Base-by-base conservation (phyloP, 2,329 filamentous ascomycete species). In the Fusarium mexicanum region DNA sequence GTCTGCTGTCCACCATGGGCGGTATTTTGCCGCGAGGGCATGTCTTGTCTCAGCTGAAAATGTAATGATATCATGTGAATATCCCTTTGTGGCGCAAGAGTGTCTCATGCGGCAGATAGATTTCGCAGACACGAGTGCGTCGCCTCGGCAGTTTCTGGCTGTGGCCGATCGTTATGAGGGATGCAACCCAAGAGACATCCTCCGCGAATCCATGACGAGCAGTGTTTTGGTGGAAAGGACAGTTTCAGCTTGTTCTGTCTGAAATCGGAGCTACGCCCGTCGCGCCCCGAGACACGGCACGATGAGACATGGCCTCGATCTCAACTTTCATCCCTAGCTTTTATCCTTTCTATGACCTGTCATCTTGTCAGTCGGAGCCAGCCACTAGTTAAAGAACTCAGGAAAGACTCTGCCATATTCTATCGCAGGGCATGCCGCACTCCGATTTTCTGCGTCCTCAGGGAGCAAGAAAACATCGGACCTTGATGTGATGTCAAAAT, bases 31-130 rank as follows among this genome's bases (percentile, higher is more conserved):
- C 2, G 17, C 35, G 1, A 6, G 3, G 41, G n/a, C n/a, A 24
- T 12, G 12, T n/a, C 11, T 2, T 50, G 22, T 18, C 22, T n/a
- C 16, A 48, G 20, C 24, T 50, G 20, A 18, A 18, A 13, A 0
- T n/a, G 5, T 13, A 5, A n/a, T 33, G 29, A 33, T 29, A 33
- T 14, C 22, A 50, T 33, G 3, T 7, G 4, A 9, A 7, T 6
- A 33, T n/a, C 2, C 11, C 3, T 1, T 0, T 4, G 4, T 33
- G 5, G 33, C 7, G 2, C 12, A 1, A n/a, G 16, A 18, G 22
- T n/a, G 47, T 24, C 22, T 33, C 16, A n/a, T 17, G 29, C 10
- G 14, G 29, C 11, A 13, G 6, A 7, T 17, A 17, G 4, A 5
- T 2, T 3, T 14, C 5, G 26, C 14, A 16, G 14, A 50, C 24